A percentile compares a stretch with the other conserved stretches of the same genome.
Conservation (phyloP, 164 flowering plant species). For the Magnolia kwangsiensis region DNA sequence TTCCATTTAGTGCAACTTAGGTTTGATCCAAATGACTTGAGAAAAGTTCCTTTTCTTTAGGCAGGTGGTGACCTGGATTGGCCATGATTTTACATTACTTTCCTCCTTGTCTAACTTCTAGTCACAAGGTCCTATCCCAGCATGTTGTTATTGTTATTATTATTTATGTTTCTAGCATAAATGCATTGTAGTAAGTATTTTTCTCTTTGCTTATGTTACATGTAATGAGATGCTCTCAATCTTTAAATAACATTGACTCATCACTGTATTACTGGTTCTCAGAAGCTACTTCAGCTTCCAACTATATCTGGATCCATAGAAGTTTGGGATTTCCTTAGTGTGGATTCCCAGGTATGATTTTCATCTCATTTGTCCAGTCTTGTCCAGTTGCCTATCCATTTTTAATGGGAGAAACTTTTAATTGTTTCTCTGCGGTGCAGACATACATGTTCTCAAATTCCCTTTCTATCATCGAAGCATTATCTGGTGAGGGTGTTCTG, state of each 20-base stretch:
- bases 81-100: too few relatives aligned
- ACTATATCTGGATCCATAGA: constrained; percentile 84
- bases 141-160: not conserved
- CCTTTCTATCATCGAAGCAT: constrained; percentile 77
- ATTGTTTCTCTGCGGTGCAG: constrained; percentile 40
- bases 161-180: too few relatives aligned
- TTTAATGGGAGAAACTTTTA: not conserved
- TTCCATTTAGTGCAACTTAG: too few relatives aligned
- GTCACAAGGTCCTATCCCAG: not conserved
- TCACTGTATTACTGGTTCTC: constrained; percentile 22
- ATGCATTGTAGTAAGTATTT: not conserved
- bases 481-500: constrained; percentile 55
- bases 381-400: not conserved
- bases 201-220: not conserved
- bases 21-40: too few relatives aligned
- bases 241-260: not conserved
- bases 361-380: not conserved
- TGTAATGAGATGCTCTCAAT: not conserved
- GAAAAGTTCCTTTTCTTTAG: too few relatives aligned
- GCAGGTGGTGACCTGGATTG: too few relatives aligned
- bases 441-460: constrained; percentile 84
- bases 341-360: constrained; percentile 92
- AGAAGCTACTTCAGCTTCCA: constrained; percentile 90
- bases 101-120: not conserved
- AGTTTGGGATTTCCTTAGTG: constrained; percentile 99